Percentiles rank a stretch among this genome's conserved stretches.
Conservation (phyloP, 805 yeast genomes). For the Saturnispora ahearnii region DNA sequence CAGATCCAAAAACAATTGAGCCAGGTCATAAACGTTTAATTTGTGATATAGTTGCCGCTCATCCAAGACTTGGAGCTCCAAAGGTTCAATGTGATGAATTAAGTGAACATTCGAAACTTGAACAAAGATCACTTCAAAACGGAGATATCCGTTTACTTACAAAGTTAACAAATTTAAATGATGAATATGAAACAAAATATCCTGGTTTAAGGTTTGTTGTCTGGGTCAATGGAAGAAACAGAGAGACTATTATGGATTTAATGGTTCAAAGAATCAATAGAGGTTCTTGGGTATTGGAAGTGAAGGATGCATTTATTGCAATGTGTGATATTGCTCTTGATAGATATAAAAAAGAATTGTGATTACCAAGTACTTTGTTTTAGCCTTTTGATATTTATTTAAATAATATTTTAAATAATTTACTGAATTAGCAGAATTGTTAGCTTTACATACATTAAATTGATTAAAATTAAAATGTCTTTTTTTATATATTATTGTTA, state of each 20-base stretch:
- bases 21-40: conserved; percentile 7
- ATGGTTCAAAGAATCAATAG: conserved; percentile 53
- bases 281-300: conserved; percentile 46
- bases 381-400: background rate
- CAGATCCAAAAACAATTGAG: background rate
- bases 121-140: conserved; percentile 50
- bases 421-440: background rate
- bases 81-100: conserved; percentile 29
- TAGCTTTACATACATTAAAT: no score
- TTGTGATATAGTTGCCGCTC: conserved; percentile 69
- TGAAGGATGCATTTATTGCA: conserved; percentile 63
- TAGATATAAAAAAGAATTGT: conserved; percentile 38
- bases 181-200: conserved; percentile 34
- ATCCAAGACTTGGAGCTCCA: conserved; percentile 78
- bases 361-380: no score
- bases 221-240: conserved; percentile 76
- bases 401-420: background rate
- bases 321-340: conserved; percentile 90
- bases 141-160: conserved; percentile 41
- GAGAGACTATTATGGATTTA: conserved; percentile 53
- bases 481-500: no score
- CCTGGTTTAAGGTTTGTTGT: conserved; percentile 77
- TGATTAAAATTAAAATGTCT: no score
- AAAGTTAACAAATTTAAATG: conserved; percentile 46
- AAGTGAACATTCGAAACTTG: conserved; percentile 57